Evolutionary conservation across 73 alveolate species (phyloP), one percentile per base, ranked within the genome.

Genomic region (Paraurostyla sp.): DNA sequence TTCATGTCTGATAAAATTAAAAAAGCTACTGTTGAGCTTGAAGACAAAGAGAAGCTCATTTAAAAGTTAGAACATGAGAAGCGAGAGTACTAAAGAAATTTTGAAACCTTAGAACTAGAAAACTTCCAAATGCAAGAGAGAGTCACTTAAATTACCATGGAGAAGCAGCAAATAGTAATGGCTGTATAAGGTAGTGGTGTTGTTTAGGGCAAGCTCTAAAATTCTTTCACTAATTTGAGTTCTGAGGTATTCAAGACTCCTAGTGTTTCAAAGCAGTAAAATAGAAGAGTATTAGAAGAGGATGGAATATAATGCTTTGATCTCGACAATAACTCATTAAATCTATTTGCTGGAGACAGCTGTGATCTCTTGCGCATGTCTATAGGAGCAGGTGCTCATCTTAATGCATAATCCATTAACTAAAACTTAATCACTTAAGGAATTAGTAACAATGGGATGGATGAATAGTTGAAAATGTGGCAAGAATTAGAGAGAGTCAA

Each of bases 291-390:
- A 0, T 42, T 78, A 9, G 89, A 78, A 60, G 76, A 78, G 59
- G 89, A 78, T 52, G 89, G 89, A 7, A 78, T 78, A 30, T 13
- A 54, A 78, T 78, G 89, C 62, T 78, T 78, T 33, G 89, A 78
- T 43, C 60, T 78, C 0, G 78, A 78, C 29, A 73, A 50, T 27
- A 73, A 73, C 52, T 73, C 87, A 18, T 35, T 73, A 9, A 13
- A 27, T 43, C 87, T 73, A 0, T 30, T 43, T 48, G 87, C 56
- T 7, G 87, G 46, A 20, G 58, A 20, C 13, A 46, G 18, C 33
- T 30, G 71, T 27, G 68, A 48, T 33, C 38, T 48, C n/a, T 50
- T 73, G 16, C 41, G 87, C 41, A 45, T 48, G 87, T 73, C 87
- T 15, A 73, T 73, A 4, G 87, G 87, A 16, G 82, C 54, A 11